Conservation (phyloP, 2,329 filamentous ascomycete genomes). For the Pleomassaria siparia region DNA sequence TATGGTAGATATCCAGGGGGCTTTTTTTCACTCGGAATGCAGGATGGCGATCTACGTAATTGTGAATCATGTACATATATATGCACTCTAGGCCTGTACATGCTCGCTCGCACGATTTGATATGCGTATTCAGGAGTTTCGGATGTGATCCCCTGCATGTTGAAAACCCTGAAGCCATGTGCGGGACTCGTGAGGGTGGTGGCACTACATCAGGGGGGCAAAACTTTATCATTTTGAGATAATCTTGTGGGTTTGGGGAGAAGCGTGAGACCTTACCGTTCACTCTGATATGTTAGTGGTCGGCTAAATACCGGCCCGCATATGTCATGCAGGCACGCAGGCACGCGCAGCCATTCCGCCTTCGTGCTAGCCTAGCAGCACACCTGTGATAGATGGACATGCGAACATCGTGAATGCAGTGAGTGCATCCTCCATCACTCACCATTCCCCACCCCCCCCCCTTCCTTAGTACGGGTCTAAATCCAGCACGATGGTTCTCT, state of each 20-base stretch:
- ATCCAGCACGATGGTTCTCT: constrained; percentile 61
- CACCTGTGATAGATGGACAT: no score
- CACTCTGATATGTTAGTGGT: constrained; percentile 4
- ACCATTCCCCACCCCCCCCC: constrained; percentile 4
- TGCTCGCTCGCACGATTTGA: not conserved
- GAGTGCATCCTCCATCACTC: constrained; percentile 8
- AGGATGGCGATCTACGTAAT: not conserved
- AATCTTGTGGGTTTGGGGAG: not conserved
- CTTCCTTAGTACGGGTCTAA: not conserved
- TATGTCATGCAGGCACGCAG: constrained; percentile 9
- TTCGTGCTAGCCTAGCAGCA: no score
- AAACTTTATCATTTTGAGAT: not conserved
- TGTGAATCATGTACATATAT: not conserved
- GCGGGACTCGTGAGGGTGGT: constrained; percentile 5
- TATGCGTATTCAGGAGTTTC: constrained; percentile 3
- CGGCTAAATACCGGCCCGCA: constrained; percentile 11
- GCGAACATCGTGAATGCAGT: constrained; percentile 9
- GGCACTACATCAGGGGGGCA: constrained; percentile 3
- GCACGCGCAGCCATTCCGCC: not conserved
- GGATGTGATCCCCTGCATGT: constrained; percentile 8
- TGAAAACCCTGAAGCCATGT: constrained; percentile 9
- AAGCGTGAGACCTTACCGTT: not conserved
- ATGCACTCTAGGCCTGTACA: not conserved
- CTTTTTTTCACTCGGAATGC: not conserved
- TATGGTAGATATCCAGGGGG: not conserved